phyloP scores from a whole-genome alignment of 495 filamentous ascomycete genomes.

The Amphirosellinia nigrospora region DNA sequence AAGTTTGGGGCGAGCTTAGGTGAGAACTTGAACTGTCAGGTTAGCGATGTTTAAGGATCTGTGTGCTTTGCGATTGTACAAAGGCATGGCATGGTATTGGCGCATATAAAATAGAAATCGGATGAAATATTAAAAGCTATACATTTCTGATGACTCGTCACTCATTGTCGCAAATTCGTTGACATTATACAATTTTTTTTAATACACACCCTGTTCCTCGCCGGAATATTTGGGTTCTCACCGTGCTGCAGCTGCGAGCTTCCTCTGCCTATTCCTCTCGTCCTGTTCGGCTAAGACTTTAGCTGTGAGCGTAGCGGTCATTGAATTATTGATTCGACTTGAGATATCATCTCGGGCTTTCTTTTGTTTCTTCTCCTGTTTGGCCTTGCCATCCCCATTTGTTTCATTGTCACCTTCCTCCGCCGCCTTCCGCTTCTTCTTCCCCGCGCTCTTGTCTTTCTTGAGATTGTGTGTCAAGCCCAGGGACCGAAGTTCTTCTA shows the following conservation, averaged over 20 bases:
- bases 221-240: not conserved
- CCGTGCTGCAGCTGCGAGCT: conserved; percentile 50
- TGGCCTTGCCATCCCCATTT: conserved; percentile 30
- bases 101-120: conserved; percentile 21
- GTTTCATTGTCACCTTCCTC: conserved; percentile 33
- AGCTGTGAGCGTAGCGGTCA: conserved; percentile 82
- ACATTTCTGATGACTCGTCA: not conserved
- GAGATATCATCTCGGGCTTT: conserved; percentile 40
- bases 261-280: conserved; percentile 78
- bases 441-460: conserved; percentile 80
- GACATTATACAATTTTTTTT: not conserved
- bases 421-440: conserved; percentile 56
- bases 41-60: conserved; percentile 16
- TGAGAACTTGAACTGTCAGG: conserved; percentile 3
- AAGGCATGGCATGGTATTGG: conserved; percentile 9
- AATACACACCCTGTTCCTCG: conserved; percentile 22
- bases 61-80: conserved; percentile 17
- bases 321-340: conserved; percentile 77
- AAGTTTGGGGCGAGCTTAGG: not conserved
- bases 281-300: conserved; percentile 87
- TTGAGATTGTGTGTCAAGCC: conserved; percentile 88
- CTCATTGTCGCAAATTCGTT: conserved; percentile 8
- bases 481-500: conserved; percentile 67
- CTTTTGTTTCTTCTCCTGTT: conserved; percentile 36
- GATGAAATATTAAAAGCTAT: conserved; percentile 14